Evolutionary conservation across 2,329 filamentous ascomycete species (phyloP), one percentile per base, ranked within the genome.

Genomic region (Verruconis gallopava): DNA sequence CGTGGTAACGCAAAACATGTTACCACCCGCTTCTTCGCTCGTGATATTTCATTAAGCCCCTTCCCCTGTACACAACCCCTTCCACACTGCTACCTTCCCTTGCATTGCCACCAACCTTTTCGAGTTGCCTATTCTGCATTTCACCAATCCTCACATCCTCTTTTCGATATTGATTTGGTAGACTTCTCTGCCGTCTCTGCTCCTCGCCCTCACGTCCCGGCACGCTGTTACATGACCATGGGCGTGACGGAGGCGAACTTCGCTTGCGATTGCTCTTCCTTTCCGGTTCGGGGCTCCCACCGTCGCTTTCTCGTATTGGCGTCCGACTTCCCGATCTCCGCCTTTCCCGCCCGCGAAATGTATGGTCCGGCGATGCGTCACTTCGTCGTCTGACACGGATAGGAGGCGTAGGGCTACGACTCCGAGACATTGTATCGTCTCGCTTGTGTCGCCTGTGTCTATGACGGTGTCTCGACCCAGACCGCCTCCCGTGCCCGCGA

Each of bases 111-210:
- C 15, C 37, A 9, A 12, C 37, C 6, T 21, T 19, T 12, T 21
- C 15, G 18, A 36, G 17, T 36, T 11, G 25, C 17, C 36, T 43
- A 40, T 21, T 21, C 18, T 30, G 21, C n/a, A 20, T 21, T 3
- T 28, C 20, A 18, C 38, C 35, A 3, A 22, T 38, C 21, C 42
- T 25, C 21, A 21, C 25, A 21, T 44, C 42, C 12, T 44, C 43
- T 28, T 40, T 32, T 33, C 44, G 47, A 44, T 58, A 55, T 37
- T 56, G 30, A 38, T 60, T 59, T 25, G 55, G 54, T 37, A 58
- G 54, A 40, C 56, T 66, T 42, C 63, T 55, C 48, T 59, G 55
- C 44, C 59, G 48, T 44, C 64, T 53, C n/a, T 56, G 48, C 3
- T 21, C 41, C 30, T 20, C 21, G 20, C 42, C 43, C 3, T 36